Base-by-base conservation (phyloP, 108 stramenopile species). In the Thalassiosira profunda region DNA sequence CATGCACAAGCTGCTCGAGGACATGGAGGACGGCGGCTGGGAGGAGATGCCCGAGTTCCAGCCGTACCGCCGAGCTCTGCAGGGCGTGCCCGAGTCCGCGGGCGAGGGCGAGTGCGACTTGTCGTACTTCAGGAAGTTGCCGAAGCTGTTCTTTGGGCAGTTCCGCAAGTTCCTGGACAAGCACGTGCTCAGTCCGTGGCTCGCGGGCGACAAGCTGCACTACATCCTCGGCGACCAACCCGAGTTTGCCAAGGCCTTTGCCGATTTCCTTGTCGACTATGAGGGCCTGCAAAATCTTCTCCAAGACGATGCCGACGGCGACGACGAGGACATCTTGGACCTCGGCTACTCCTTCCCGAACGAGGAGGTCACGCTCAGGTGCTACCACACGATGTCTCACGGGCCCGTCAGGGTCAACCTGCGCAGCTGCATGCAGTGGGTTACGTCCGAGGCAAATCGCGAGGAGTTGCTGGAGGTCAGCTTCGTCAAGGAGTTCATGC, bases 1-100 rank as follows among this genome's bases (percentile, higher is more conserved):
- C 26, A 48, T 56, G 54, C 54, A 56, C 28, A 56, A 18, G 11
- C 1, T 9, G 3, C 31, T 56, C 4, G 5, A 7, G 23, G 54
- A 56, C n/a, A 10, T 56, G 23, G 54, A 56, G 54, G 36, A 56
- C 36, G 54, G 31, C 36, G 26, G 23, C 18, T 56, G 23, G 23
- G 12, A 30, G 17, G 28, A 25, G 11, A 56, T 17, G 28, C 10
- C 11, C 23, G 54, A 56, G 29, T 56, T 33, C 30, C 33, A 56
- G 10, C 23, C 25, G 15, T 56, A 33, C 28, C 4, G 14, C 8
- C n/a, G 36, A 2, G 47, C 47, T 8, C 47, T 48, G 8, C 18
- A 3, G 17, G 12, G 2, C 34, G 36, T 29, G n/a, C 23, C 54
- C 28, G 33, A 4, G n/a, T n/a, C n/a, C n/a, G n/a, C n/a, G n/a